Base-by-base conservation (phyloP, 108 stramenopile species). In the Nitzschia putrida region DNA sequence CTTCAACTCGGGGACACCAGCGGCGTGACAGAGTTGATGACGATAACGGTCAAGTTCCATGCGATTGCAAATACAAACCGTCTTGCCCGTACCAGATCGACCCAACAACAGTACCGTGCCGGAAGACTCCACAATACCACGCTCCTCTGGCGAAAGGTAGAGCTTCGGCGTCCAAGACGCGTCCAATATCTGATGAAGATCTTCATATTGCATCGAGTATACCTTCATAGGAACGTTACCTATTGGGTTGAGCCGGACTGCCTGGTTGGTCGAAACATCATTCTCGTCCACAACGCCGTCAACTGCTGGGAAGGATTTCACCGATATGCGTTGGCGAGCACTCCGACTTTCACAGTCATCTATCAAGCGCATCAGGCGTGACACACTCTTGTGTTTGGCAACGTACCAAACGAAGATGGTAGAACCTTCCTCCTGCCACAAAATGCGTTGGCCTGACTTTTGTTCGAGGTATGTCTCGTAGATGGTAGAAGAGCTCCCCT, bases 381-480 rank as follows among this genome's bases (percentile, higher is more conserved):
- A 79, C 24, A 86, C 82, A 23, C 56, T 53, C 10, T 86, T 61
- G 43, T 86, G 85, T 16, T 82, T 80, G 3, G 80, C 74, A 24
- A 83, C 77, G 24, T 58, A 57, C 71, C 71, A 69, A 60, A 69
- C 60, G 16, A 69, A 59, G 20, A 68, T 8, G 18, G 10, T 26
- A 21, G 13, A 21, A 26, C 59, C 53, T 37, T 65, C 61, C 12
- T 82, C 79, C 12, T 79, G 80, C 79, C 81, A 85, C 8, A 85
- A 38, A 29, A 85, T 85, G 7, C 85, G 71, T 18, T 65, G 56
- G 10, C 80, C 83, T 9, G 76, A 78, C 21, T 80, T 80, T 67
- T 81, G 77, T 26, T 83, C 82, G 37, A 86, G 44, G 61, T 86
- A 83, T 16, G 82, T 83, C 64, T 86, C 80, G 26, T 65, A 83